Conservation (phyloP, 2,329 filamentous ascomycete species). For the Phoma sp. region DNA sequence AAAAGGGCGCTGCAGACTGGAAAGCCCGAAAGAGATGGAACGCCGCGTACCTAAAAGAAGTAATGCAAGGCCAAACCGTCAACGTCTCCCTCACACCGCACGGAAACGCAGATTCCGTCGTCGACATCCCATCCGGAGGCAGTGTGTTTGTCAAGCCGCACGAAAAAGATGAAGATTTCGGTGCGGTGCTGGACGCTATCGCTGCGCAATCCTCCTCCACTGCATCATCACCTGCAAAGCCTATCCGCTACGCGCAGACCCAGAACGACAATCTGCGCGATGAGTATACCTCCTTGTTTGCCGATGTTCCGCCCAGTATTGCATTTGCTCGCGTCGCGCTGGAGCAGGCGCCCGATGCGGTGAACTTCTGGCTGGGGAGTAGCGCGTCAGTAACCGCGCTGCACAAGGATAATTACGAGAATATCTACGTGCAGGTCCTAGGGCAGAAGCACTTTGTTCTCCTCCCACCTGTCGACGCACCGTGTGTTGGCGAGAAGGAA, state of each 20-base stretch:
- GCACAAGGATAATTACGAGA: constrained; percentile 87
- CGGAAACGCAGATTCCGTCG: constrained; percentile 68
- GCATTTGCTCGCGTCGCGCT: constrained; percentile 78
- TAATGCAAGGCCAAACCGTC: constrained; percentile 65
- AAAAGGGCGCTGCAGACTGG: constrained; percentile 69
- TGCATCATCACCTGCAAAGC: too few relatives aligned
- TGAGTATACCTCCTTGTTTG: constrained; percentile 72
- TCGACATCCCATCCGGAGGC: constrained; percentile 65
- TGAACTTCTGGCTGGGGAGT: constrained; percentile 84
- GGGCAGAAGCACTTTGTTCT: constrained; percentile 79
- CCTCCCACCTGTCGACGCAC: constrained; percentile 73
- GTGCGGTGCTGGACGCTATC: constrained; percentile 68
- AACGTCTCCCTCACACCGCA: constrained; percentile 80
- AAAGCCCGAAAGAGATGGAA: constrained; percentile 69
- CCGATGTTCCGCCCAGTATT: constrained; percentile 69
- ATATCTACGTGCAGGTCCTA: constrained; percentile 79
- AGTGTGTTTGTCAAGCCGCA: constrained; percentile 73
- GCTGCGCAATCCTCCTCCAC: constrained; percentile 68
- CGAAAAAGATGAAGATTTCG: constrained; percentile 70
- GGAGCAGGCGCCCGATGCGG: constrained; percentile 70
- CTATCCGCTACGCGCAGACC: constrained; percentile 71
- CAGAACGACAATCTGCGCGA: constrained; percentile 83
- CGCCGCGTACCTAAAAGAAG: constrained; percentile 63
- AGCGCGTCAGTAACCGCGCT: constrained; percentile 72
- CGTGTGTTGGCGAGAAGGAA: constrained; percentile 70